A percentile compares a stretch with the other conserved stretches of the same genome.
Conservation (phyloP, 2,329 filamentous ascomycete species). For the Pyricularia pennisetigena region DNA sequence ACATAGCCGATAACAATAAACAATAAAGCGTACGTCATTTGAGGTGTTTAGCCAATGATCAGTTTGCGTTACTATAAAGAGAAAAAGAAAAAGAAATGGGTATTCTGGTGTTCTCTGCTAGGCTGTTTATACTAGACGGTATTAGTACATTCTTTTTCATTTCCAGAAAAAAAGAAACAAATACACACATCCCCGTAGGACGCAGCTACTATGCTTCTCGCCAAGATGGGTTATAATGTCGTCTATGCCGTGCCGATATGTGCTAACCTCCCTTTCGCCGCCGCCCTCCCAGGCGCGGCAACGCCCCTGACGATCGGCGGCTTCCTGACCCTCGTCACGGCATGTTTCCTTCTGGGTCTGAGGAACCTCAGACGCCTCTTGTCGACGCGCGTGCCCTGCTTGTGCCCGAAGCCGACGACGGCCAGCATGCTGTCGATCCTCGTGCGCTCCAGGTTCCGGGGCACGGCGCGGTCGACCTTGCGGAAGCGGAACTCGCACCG, state of each 20-base stretch:
- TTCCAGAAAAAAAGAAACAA: no score
- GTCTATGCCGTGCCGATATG: neutral
- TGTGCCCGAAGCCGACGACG: neutral
- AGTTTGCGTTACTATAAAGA: neutral
- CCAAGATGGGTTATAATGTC: neutral
- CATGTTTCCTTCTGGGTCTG: neutral
- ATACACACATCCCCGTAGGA: neutral
- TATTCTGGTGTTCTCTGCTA: neutral
- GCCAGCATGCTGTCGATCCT: neutral
- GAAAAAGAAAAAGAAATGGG: neutral
- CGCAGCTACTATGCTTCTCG: neutral
- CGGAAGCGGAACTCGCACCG: conserved; percentile 40
- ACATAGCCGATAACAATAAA: neutral
- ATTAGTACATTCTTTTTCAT: neutral
- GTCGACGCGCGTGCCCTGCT: neutral
- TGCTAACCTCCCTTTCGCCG: neutral
- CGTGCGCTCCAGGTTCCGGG: neutral
- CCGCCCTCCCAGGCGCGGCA: neutral
- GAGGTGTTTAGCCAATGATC: neutral
- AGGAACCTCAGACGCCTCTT: neutral
- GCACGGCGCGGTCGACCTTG: conserved; percentile 32
- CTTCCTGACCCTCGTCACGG: neutral
- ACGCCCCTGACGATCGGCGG: neutral
- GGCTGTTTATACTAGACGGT: neutral
- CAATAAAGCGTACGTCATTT: neutral